A percentile compares a stretch with the other conserved stretches of the same genome.
Evolutionary conservation across 2,329 filamentous ascomycete genomes (phyloP).

Genomic region (Cryphonectria carpinicola): DNA sequence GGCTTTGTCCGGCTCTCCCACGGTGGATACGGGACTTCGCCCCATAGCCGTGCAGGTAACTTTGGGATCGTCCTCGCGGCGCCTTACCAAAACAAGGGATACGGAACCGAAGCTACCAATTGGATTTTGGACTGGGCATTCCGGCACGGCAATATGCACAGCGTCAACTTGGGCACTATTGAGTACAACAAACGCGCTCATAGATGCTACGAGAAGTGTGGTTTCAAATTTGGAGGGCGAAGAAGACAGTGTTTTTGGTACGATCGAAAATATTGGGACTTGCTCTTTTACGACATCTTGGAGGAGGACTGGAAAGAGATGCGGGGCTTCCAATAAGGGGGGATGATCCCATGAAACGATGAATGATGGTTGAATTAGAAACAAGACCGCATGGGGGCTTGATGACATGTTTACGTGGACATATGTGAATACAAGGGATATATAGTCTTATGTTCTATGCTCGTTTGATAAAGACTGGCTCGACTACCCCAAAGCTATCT

Average conservation of each 20-base stretch:
- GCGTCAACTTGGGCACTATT: conserved; percentile 41
- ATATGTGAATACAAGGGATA: no score
- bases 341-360: background rate
- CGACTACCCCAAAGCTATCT: no score
- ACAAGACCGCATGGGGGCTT: background rate
- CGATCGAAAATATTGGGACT: conserved; percentile 38
- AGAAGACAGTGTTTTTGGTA: conserved; percentile 36
- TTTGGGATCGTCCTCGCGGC: conserved; percentile 34
- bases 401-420: background rate
- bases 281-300: conserved; percentile 34
- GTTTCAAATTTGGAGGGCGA: conserved; percentile 43
- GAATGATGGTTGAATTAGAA: background rate
- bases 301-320: conserved; percentile 36
- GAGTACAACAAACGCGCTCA: conserved; percentile 43
- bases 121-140: conserved; percentile 48
- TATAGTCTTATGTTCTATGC: no score
- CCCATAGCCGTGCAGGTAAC: conserved; percentile 33
- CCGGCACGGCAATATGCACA: conserved; percentile 41
- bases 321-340: background rate
- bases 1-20: conserved; percentile 25
- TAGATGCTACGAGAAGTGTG: conserved; percentile 43
- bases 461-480: no score
- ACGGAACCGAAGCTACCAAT: conserved; percentile 45
- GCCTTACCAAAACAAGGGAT: conserved; percentile 42
- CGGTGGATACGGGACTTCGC: background rate